These are phyloP conservation scores for Gomphus sp. DNA, from an alignment of 1,284 basidiomycete genomes.

Conservation along the genomic window DNA sequence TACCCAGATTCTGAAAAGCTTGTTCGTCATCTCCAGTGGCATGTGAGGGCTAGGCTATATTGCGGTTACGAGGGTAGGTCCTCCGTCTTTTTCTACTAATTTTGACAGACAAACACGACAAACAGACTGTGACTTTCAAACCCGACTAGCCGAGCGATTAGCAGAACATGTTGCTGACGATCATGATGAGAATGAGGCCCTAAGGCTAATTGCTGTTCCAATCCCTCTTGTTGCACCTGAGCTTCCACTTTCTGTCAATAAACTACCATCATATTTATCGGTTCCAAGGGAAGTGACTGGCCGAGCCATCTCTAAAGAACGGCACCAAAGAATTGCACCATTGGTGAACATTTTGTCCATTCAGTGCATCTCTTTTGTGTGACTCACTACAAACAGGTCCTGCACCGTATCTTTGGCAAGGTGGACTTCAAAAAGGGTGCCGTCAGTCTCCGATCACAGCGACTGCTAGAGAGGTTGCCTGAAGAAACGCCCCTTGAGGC, in stretches of 20 bases:
- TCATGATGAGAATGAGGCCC: slow-evolving; percentile 17
- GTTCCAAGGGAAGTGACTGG: not conserved
- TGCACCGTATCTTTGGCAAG: not conserved
- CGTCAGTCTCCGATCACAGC: not conserved
- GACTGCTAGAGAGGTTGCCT: not conserved
- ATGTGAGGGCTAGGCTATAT: slow-evolving; percentile 30
- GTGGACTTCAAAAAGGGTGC: not conserved
- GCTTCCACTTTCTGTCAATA: not conserved
- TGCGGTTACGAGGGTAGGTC: slow-evolving; percentile 40
- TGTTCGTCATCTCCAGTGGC: slow-evolving; percentile 33
- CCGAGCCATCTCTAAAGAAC: not conserved
- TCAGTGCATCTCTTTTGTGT: not conserved
- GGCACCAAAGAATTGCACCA: slow-evolving; percentile 3
- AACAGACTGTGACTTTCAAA: slow-evolving; percentile 17
- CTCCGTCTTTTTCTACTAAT: not conserved
- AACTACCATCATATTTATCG: slow-evolving; percentile 4
- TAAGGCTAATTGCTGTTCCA: slow-evolving; percentile 3
- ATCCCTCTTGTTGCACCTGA: not conserved
- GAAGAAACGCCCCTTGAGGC: not conserved
- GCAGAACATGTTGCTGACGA: slow-evolving; percentile 5
- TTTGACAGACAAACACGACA: slow-evolving; percentile 15
- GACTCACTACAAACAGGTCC: not conserved
- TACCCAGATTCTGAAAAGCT: slow-evolving; percentile 24
- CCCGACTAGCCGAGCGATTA: not conserved
- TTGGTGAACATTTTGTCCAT: not conserved